Base-by-base conservation (phyloP, 805 yeast species). In the Metschnikowia vanudenii region DNA sequence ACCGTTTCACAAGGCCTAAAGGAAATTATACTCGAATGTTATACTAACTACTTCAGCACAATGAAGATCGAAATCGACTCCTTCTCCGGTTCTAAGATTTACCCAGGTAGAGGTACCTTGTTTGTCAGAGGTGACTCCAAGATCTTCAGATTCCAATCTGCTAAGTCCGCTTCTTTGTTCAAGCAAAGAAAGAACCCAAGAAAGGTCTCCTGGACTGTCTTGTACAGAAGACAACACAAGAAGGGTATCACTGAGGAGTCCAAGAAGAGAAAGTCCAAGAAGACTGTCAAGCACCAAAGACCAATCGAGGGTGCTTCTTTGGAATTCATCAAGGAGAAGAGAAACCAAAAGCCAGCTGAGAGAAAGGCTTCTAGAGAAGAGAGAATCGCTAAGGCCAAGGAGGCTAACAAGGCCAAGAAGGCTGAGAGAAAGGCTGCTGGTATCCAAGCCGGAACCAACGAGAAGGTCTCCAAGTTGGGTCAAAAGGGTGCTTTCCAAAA, bases 161-260 rank as follows among this genome's bases (percentile, higher is more conserved):
- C 97, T 65, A 94, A 94, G 81, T 83, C 96, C 72, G 92, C 96
- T 68, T 90, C 98, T 73, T 85, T 94, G 71, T 94, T 94, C 94
- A 84, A 85, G 73, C 99, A 94, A 84, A 90, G 97, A 86, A 94
- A 94, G 96, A 94, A 94, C 91, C 99, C 99, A 81, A 91, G 99
- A 85, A 88, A 97, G 85, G 84, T 94, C 74, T 84, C 98, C 60
- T 94, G 99, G 99, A 94, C 99, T 63, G 97, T 92, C 70, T 84
- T 94, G 69, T 94, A 81, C 92, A 92, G 99, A 85, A 88, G 96
- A 81, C 97, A 92, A 81, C 98, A 94, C 96, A 90, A 89, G 87
- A 94, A 94, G 82, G 99, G 99, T 82, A 83, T 92, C 74, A 84
- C 97, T 70, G 99, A 94, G 84, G 99, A 94, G 82, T 88, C 87